Base-by-base conservation (phyloP, 2,329 filamentous ascomycete genomes). In the Ascosphaera apis region DNA sequence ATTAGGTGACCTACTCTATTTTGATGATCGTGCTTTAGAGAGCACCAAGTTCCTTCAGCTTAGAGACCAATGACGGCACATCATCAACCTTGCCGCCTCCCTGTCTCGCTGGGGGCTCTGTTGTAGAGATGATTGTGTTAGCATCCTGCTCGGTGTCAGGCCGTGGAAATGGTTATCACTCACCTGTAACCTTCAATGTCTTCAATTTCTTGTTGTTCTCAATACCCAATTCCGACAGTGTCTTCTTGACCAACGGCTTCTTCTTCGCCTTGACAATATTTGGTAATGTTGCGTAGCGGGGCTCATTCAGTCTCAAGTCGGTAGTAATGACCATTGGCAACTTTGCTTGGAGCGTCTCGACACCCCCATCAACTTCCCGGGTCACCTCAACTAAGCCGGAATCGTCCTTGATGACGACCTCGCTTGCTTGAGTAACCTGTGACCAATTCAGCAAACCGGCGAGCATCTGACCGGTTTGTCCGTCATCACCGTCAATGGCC, bases 201-300 rank as follows among this genome's bases (percentile, higher is more conserved):
- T 88, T 92, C 54, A 98, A 58, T 48, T 84, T 67, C 58, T 67
- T 73, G 54, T 68, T 66, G 36, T 69, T 69, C 47, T 83, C 74
- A 31, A 92, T 59, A 2, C 79, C 81, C 55, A 79, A 78, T 52
- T 98, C 88, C 39, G 63, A 67, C 54, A 93, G 55, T 44, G 69
- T 81, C 67, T 82, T 77, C 76, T 93, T 95, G 50, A 88, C 82
- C 47, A 98, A 52, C 51, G 80, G 80, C 77, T 98, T 98, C 79
- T 95, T 98, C 78, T 98, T 98, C 36, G 88, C 88, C 76, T 95
- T 98, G 88, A 98, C 98, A 45, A 98, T 95, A 54, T 95, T 95
- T 35, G 84, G 86, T 69, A 98, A 57, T 57, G 73, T 92, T 15
- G 86, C 88, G 56, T 92, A 98, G 44, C 88, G 66, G 40, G 88